Percentiles rank a stretch among this genome's conserved stretches.
Evolutionary conservation across 169 alveolate genomes (phyloP).

Genomic region (Amoebophrya sp.): DNA sequence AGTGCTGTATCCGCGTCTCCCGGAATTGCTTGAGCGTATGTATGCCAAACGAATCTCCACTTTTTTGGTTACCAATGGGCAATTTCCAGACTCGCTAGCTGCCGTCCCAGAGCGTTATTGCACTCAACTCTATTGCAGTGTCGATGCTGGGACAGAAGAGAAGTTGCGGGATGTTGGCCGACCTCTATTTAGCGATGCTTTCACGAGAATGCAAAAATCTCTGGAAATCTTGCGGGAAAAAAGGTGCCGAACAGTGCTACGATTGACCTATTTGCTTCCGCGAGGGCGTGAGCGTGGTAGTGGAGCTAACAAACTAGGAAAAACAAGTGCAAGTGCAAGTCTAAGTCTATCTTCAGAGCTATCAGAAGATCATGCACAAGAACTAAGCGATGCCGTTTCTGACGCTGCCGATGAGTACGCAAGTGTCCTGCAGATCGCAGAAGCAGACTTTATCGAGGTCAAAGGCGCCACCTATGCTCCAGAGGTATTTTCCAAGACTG

Average conservation of each 20-base stretch:
- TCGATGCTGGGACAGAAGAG: constrained; percentile 62
- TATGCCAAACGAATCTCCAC: constrained; percentile 60
- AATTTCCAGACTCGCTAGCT: constrained; percentile 62
- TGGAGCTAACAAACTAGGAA: too few relatives aligned
- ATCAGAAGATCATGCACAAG: too few relatives aligned
- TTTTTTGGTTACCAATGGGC: constrained; percentile 69
- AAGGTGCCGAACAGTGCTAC: constrained; percentile 58
- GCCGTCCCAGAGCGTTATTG: constrained; percentile 13
- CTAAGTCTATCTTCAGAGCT: too few relatives aligned
- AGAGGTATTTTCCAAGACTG: constrained; percentile 57
- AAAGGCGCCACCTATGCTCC: constrained; percentile 69
- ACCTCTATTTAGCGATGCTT: constrained; percentile 63
- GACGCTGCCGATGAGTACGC: constrained; percentile 45
- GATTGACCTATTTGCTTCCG: constrained; percentile 54
- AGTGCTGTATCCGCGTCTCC: constrained; percentile 61
- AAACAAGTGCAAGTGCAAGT: background rate
- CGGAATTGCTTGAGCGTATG: constrained; percentile 54
- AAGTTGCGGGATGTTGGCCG: constrained; percentile 56
- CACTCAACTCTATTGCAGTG: constrained; percentile 61
- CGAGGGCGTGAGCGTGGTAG: constrained; percentile 27
- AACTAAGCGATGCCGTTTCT: too few relatives aligned
- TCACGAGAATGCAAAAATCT: constrained; percentile 62
- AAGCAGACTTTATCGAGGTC: constrained; percentile 67
- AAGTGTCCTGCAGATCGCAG: constrained; percentile 56
- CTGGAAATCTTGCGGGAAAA: constrained; percentile 53